Evolutionary conservation across 176 grass and related monocot genomes (phyloP).

Genomic region (Avena atlantica): DNA sequence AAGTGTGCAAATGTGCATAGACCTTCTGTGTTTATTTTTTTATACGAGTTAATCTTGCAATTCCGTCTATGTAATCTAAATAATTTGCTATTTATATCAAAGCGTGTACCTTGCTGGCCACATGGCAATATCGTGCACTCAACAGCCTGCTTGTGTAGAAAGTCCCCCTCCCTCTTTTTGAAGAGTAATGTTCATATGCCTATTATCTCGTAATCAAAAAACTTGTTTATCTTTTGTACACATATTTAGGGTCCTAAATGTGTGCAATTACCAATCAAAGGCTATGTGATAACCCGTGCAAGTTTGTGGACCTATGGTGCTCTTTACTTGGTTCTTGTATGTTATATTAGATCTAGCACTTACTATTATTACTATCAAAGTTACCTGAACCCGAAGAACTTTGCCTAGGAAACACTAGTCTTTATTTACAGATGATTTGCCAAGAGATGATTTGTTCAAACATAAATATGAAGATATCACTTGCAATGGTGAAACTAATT

Average conservation of each 20-base stretch:
- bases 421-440: background rate
- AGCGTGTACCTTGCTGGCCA: background rate
- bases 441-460: background rate
- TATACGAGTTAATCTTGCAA: no score
- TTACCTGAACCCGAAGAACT: background rate
- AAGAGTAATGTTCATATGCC: conserved; percentile 9
- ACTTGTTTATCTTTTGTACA: background rate
- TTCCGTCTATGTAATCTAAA: background rate
- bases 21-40: no score
- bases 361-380: conserved; percentile 18
- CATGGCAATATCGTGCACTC: background rate
- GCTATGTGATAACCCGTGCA: background rate
- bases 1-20: background rate
- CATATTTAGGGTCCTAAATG: background rate
- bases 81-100: background rate
- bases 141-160: background rate
- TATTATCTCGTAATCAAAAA: background rate
- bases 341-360: background rate
- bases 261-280: background rate
- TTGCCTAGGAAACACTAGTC: background rate
- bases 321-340: background rate
- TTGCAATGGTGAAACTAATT: background rate
- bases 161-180: background rate
- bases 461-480: background rate
- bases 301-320: conserved; percentile 7